A percentile compares a stretch with the other conserved stretches of the same genome.
phyloP scores from a whole-genome alignment of 1,284 basidiomycete species.

The Amylostereum areolatum region DNA sequence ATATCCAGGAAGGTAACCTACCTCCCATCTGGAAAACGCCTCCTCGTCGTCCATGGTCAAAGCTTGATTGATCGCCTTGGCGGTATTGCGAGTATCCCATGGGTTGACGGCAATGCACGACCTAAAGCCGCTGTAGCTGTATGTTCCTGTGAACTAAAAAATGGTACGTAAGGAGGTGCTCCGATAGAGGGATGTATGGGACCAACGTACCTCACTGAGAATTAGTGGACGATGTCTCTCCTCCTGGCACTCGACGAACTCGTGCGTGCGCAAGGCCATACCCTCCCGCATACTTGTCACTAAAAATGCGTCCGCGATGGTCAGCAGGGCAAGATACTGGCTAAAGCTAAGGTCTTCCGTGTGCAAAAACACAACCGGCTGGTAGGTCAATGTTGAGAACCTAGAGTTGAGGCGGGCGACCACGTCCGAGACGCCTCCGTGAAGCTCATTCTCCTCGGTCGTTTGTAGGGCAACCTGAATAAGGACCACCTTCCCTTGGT shows the following conservation, averaged over 20 bases:
- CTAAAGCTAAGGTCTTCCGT: conserved; percentile 83
- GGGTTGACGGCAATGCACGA: conserved; percentile 84
- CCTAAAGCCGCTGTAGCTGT: conserved; percentile 80
- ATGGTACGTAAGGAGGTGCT: neutral
- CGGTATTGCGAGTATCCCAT: conserved; percentile 71
- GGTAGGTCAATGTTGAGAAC: conserved; percentile 80
- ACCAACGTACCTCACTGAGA: conserved; percentile 55
- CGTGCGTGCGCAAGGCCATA: conserved; percentile 81
- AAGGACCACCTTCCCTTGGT: conserved; percentile 75
- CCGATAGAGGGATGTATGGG: neutral
- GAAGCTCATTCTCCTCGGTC: conserved; percentile 69
- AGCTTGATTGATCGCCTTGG: conserved; percentile 69
- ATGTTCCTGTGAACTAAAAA: conserved; percentile 76
- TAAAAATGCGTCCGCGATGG: conserved; percentile 83
- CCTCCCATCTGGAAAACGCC: conserved; percentile 70
- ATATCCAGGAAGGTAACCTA: conserved; percentile 12
- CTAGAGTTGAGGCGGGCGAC: conserved; percentile 80
- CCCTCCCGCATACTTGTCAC: conserved; percentile 82
- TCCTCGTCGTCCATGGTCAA: conserved; percentile 76
- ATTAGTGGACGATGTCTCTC: conserved; percentile 66
- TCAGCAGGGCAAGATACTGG: conserved; percentile 80
- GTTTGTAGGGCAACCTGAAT: conserved; percentile 87
- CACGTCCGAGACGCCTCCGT: conserved; percentile 70
- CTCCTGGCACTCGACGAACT: conserved; percentile 82
- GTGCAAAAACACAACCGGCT: conserved; percentile 84